These are phyloP conservation scores for Fallopia convolvulus DNA, from an alignment of 148 eudicot species.

Conservation along the genomic window DNA sequence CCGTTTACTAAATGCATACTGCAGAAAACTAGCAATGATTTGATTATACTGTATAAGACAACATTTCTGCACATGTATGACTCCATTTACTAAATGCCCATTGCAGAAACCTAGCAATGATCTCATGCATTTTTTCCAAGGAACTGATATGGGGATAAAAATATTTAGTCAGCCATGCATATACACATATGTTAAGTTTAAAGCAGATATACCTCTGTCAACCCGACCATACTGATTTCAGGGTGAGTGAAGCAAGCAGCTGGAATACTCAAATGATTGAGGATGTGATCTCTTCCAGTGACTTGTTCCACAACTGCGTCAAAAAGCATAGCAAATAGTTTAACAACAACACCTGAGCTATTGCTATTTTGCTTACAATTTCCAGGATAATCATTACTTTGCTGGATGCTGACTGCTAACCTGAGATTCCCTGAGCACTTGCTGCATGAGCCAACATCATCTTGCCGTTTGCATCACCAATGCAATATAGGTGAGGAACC, in stretches of 20 bases:
- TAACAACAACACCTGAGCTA: background rate
- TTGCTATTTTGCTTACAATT: background rate
- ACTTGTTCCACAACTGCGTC: constrained; percentile 91
- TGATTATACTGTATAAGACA: no score
- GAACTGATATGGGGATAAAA: background rate
- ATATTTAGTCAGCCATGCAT: background rate
- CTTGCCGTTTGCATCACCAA: constrained; percentile 99
- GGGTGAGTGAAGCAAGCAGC: constrained; percentile 99
- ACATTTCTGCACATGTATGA: no score
- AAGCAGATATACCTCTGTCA: constrained; percentile 68
- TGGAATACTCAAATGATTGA: constrained; percentile 87
- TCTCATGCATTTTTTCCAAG: background rate
- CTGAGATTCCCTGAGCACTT: constrained; percentile 99
- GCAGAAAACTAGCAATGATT: background rate
- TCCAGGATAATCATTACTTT: no score
- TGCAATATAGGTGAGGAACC: constrained; percentile 95
- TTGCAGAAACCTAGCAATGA: no score
- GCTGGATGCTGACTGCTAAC: constrained; percentile 8
- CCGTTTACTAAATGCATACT: background rate
- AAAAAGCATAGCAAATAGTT: constrained; percentile 5
- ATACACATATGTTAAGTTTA: background rate
- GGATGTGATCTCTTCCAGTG: constrained; percentile 80
- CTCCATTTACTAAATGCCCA: no score
- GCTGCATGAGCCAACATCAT: constrained; percentile 99
- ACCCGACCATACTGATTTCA: constrained; percentile 98